Percentiles rank a stretch among this genome's conserved stretches.
These are phyloP conservation scores for Amanita inopinata DNA, from an alignment of 768 basidiomycete species.

Conservation along the genomic window DNA sequence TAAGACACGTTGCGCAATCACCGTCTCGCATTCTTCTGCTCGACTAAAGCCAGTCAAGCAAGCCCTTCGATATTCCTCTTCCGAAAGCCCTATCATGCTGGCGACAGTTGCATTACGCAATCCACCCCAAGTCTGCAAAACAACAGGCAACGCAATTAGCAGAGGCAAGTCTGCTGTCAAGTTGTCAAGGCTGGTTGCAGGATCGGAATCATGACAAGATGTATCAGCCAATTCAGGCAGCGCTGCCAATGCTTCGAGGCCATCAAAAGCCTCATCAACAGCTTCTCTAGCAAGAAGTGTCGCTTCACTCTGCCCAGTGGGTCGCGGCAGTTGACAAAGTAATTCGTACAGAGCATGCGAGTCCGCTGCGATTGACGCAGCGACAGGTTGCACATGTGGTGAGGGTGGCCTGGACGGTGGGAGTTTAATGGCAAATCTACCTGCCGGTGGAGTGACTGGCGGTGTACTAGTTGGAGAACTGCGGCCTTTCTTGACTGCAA, in stretches of 20 bases:
- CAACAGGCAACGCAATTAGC: conserved; percentile 62
- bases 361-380: conserved; percentile 44
- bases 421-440: conserved; percentile 57
- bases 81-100: conserved; percentile 45
- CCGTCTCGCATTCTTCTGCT: conserved; percentile 61
- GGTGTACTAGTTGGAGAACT: conserved; percentile 34
- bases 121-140: conserved; percentile 40
- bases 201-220: conserved; percentile 15
- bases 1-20: conserved; percentile 48
- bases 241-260: conserved; percentile 43
- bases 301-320: conserved; percentile 35
- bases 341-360: conserved; percentile 54
- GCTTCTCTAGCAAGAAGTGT: conserved; percentile 64
- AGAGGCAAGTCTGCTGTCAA: conserved; percentile 61
- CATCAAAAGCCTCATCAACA: conserved; percentile 69
- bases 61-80: conserved; percentile 55
- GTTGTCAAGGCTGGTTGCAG: conserved; percentile 30
- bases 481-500: conserved; percentile 32
- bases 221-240: conserved; percentile 43
- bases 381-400: conserved; percentile 29
- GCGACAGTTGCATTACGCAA: conserved; percentile 34
- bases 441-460: conserved; percentile 44
- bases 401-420: conserved; percentile 62
- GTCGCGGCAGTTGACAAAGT: conserved; percentile 51
- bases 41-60: conserved; percentile 69